Base-by-base conservation (phyloP, 2,329 filamentous ascomycete species). In the Xylariaceae sp. region DNA sequence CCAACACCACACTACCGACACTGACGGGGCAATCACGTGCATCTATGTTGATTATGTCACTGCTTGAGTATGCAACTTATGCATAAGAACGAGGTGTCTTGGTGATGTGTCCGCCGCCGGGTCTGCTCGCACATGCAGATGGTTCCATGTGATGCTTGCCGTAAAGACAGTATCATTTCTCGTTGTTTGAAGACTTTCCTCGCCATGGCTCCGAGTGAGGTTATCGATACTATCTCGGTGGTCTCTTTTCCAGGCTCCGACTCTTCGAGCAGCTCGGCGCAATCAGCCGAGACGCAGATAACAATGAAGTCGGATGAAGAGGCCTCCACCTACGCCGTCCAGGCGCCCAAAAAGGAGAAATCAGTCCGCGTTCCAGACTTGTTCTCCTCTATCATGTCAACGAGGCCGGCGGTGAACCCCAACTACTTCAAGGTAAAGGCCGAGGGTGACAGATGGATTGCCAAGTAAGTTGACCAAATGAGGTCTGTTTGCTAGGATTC, bases 351-450 rank as follows among this genome's bases (percentile, higher is more conserved):
- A 33, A 16, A 43, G 11, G 18, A n/a, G 13, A 13, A 11, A 20
- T n/a, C 15, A 10, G 42, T 45, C 42, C 15, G 20, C 10, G 24
- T 60, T 21, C 57, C 57, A 10, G 57, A 60, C n/a, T 6, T 57
- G 23, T 60, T 57, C 23, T 60, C 57, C 26, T 60, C 57, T 8
- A 60, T 60, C 10, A 57, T 60, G 57, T 20, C 57, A 2, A 4
- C 40, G n/a, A 57, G 24, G 21, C 57, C 57, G 20, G 32, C 37
- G 6, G 54, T 60, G 10, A 60, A 60, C 29, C 51, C 47, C 6
- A 57, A 57, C 21, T 60, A 60, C 43, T 57, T 57, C 44, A 42
- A 60, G 10, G 54, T 55, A 7, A 60, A 57, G 43, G 33, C 43
- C 8, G 48, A 57, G 41, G 54, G 47, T 3, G 54, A 57, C 35